Percentiles rank a stretch among this genome's conserved stretches.
Conservation (phyloP, 148 eudicot species). For the Rhododendron mucronatum region DNA sequence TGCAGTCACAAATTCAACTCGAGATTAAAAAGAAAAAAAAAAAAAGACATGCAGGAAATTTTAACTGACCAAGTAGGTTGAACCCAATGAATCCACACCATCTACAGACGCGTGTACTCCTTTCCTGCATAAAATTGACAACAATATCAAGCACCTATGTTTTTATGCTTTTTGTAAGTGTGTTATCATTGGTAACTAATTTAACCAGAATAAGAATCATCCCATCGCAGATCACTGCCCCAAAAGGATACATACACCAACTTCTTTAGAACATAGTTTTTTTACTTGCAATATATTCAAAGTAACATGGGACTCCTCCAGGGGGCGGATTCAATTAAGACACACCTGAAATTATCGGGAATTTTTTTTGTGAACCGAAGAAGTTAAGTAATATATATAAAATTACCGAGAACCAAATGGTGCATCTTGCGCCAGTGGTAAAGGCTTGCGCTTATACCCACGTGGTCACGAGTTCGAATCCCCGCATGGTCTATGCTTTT, state of each 20-base stretch:
- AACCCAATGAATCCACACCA: conserved; percentile 34
- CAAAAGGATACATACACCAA: background rate
- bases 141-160: background rate
- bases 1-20: background rate
- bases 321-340: too few species aligned
- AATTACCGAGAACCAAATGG: too few species aligned
- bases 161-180: background rate
- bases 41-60: background rate
- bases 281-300: background rate
- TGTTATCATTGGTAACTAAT: background rate
- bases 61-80: conserved; percentile 40
- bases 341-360: too few species aligned
- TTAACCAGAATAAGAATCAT: background rate
- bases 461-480: too few species aligned
- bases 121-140: conserved; percentile 29
- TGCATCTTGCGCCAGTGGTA: too few species aligned
- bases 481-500: too few species aligned
- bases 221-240: background rate
- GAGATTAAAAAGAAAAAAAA: background rate
- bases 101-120: conserved; percentile 34
- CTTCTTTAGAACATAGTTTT: background rate
- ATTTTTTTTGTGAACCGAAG: too few species aligned
- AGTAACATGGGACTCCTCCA: background rate
- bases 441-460: too few species aligned
- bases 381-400: too few species aligned